Conservation (phyloP, 192 early-diverging fungal genomes). For the Coemansia aciculifera region DNA sequence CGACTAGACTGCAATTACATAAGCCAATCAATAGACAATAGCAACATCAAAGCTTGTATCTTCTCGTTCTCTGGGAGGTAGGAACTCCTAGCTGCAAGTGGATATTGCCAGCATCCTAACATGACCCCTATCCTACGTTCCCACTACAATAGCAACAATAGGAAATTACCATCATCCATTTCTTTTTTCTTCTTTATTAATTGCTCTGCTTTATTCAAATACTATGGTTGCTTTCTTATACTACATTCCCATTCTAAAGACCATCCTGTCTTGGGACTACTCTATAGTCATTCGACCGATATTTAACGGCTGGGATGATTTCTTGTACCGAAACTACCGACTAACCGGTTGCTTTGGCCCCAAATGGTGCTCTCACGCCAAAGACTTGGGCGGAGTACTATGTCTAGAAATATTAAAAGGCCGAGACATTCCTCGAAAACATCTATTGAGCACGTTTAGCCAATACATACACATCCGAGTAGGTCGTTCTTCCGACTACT, state of each 20-base stretch:
- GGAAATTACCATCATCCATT: not conserved
- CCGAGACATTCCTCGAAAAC: conserved; percentile 17
- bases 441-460: not conserved
- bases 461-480: conserved; percentile 34
- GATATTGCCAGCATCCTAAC: not conserved
- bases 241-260: conserved; percentile 5
- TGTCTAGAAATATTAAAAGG: conserved; percentile 31
- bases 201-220: not conserved
- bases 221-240: conserved; percentile 33
- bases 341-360: conserved; percentile 22
- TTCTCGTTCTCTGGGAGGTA: not conserved
- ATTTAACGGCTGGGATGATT: conserved; percentile 31
- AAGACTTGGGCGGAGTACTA: conserved; percentile 8
- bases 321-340: conserved; percentile 19
- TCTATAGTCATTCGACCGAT: conserved; percentile 21
- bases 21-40: too few species aligned
- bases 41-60: not conserved
- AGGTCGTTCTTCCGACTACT: conserved; percentile 8
- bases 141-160: not conserved
- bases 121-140: conserved; percentile 5
- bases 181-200: not conserved
- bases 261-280: conserved; percentile 12
- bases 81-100: not conserved
- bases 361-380: conserved; percentile 8
- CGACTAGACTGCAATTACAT: not conserved